Conservation (phyloP, 2,329 filamentous ascomycete genomes). For the Diaporthe sp. region DNA sequence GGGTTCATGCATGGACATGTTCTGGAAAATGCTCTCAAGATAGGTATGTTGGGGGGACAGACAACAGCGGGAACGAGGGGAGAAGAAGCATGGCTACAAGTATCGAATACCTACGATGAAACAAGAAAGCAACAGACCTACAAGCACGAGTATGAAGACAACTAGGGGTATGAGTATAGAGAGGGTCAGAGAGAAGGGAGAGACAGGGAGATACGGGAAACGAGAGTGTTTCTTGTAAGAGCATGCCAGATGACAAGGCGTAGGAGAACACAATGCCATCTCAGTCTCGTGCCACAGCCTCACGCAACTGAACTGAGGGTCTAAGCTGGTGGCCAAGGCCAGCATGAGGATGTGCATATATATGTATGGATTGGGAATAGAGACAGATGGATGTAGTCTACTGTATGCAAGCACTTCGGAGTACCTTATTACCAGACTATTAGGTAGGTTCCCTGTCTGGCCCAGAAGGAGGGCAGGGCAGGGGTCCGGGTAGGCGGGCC, state of each 20-base stretch:
- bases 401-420: slow-evolving; percentile 5
- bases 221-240: neutral
- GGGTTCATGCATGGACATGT: slow-evolving; percentile 25
- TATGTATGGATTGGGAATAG: neutral
- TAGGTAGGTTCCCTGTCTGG: neutral
- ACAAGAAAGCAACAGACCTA: slow-evolving; percentile 26
- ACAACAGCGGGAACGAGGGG: neutral
- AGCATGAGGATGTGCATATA: neutral
- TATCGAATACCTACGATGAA: slow-evolving; percentile 35
- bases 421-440: neutral
- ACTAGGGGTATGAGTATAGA: neutral
- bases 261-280: slow-evolving; percentile 22
- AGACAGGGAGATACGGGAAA: neutral
- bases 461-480: neutral
- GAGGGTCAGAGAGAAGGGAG: neutral
- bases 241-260: neutral
- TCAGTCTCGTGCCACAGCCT: neutral
- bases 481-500: neutral
- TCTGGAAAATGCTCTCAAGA: slow-evolving; percentile 17
- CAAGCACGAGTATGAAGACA: slow-evolving; percentile 4
- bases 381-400: neutral
- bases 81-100: slow-evolving; percentile 33
- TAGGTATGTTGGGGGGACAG: neutral
- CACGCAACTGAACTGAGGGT: neutral
- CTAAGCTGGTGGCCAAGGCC: neutral